Evolutionary conservation across 2,329 filamentous ascomycete species (phyloP).

Genomic region (Whalleya microplaca): DNA sequence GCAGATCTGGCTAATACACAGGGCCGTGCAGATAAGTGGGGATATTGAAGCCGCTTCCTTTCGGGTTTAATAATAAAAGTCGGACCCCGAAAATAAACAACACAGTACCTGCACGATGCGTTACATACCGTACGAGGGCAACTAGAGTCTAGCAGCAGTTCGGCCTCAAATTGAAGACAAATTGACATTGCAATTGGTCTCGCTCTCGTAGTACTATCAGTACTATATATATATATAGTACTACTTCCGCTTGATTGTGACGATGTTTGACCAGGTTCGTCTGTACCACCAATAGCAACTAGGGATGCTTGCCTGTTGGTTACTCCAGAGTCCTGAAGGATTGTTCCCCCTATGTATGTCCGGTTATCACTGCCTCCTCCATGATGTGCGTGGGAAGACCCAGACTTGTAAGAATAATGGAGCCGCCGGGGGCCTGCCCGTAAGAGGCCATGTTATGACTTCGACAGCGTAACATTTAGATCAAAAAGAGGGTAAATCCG

Average conservation of each 20-base stretch:
- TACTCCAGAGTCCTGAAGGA: conserved; percentile 23
- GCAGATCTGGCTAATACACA: neutral
- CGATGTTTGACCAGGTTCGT: neutral
- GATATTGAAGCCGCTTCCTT: conserved; percentile 1
- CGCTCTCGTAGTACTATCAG: neutral
- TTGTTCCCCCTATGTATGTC: conserved; percentile 22
- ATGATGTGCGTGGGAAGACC: conserved; percentile 24
- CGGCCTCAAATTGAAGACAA: neutral
- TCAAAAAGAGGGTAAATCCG: conserved; percentile 5
- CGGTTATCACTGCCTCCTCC: conserved; percentile 13
- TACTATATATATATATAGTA: neutral
- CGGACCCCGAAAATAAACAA: neutral
- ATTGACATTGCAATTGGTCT: neutral
- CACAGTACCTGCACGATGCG: too few species aligned
- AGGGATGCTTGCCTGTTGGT: neutral
- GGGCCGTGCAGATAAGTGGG: conserved; percentile 1
- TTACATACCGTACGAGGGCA: neutral
- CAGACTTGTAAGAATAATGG: conserved; percentile 8
- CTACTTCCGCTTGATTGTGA: neutral
- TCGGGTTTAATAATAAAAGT: conserved; percentile 2
- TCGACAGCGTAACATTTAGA: neutral
- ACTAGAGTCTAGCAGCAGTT: neutral
- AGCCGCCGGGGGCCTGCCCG: conserved; percentile 1
- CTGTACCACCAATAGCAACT: neutral
- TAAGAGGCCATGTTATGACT: conserved; percentile 5